These are phyloP conservation scores for Neocucurbitaria cava DNA, from an alignment of 2,329 filamentous ascomycete genomes.

Conservation along the genomic window DNA sequence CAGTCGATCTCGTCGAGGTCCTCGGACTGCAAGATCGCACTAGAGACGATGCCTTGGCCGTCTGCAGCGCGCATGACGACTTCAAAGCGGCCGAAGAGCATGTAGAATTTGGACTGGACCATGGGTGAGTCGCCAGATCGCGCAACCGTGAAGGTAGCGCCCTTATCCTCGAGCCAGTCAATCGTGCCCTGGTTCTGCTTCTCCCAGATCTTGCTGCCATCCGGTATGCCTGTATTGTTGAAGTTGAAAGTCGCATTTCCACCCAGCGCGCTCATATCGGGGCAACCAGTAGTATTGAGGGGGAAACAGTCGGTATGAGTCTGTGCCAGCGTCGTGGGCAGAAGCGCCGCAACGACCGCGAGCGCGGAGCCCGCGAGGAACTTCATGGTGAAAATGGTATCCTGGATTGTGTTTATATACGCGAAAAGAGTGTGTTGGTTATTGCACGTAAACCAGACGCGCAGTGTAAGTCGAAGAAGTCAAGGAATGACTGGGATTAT, in stretches of 20 bases:
- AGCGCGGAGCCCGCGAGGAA: constrained; percentile 45
- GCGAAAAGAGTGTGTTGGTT: constrained; percentile 39
- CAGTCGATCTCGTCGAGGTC: constrained; percentile 63
- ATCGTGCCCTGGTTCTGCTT: constrained; percentile 72
- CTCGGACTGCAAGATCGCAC: constrained; percentile 59
- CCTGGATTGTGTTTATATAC: constrained; percentile 9
- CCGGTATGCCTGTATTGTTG: constrained; percentile 57
- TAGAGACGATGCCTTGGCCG: constrained; percentile 59
- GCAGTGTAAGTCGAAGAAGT: constrained; percentile 19
- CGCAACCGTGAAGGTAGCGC: constrained; percentile 74
- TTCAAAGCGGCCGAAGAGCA: constrained; percentile 62
- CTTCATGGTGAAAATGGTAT: constrained; percentile 31
- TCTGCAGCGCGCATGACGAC: constrained; percentile 56
- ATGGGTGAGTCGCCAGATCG: constrained; percentile 78
- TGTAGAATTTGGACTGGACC: constrained; percentile 67
- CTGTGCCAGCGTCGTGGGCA: constrained; percentile 68
- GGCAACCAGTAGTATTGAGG: constrained; percentile 70
- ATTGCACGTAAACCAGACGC: constrained; percentile 48
- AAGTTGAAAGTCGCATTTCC: constrained; percentile 61
- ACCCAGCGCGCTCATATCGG: constrained; percentile 73
- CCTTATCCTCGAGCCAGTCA: constrained; percentile 66
- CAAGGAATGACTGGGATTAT: constrained; percentile 32
- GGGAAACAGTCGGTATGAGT: constrained; percentile 82
- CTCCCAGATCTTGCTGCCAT: constrained; percentile 59
- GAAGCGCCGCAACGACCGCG: constrained; percentile 44